Base-by-base conservation (phyloP, 2,329 filamentous ascomycete species). In the Aspergillus ochraceoroseus region DNA sequence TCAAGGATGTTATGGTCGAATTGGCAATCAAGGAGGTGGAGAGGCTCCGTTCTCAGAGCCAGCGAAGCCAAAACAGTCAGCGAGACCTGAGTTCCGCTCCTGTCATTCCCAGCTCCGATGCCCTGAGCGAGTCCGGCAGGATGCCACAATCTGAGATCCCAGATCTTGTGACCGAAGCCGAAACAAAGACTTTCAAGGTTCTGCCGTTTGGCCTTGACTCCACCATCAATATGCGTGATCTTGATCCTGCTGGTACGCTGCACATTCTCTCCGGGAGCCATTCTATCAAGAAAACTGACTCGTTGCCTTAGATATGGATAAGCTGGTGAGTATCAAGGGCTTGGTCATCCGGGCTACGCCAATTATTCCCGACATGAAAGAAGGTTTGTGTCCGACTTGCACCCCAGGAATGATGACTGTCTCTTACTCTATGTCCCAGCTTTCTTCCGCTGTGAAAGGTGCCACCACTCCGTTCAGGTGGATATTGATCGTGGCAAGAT, bases 291-390 rank as follows among this genome's bases (percentile, higher is more conserved):
- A 33, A 35, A 12, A 28, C 58, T 67, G 49, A 70, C 41, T 15
- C 25, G 8, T 13, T 23, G 19, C 12, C 31, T 7, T 53, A 76
- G 87, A 96, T 59, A 95, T 96, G 79, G 94, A 98, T 67, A 94
- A 94, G 60, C 77, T 98, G 51, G 83, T 98, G 51, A 87, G 83
- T 51, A 83, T 98, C 66, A 98, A 96, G 67, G 92, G 92, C 31
- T 75, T 98, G 11, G 92, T 98, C 46, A 98, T 98, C 57, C 82
- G 92, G 47, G 85, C 92, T 2, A 96, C 92, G 0, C 88, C 92
- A 0, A 86, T 98, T 51, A 96, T 98, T 50, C 92, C 92, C 0
- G 92, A 98, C 57, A 98, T 98, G 94, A 95, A 94, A 68, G 87
- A 95, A 61, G 73, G 73, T 74, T 60, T 53, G 63, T 42, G 17